These are phyloP conservation scores for Lablab purpureus DNA, from an alignment of 306 rosid species.

Conservation along the genomic window DNA sequence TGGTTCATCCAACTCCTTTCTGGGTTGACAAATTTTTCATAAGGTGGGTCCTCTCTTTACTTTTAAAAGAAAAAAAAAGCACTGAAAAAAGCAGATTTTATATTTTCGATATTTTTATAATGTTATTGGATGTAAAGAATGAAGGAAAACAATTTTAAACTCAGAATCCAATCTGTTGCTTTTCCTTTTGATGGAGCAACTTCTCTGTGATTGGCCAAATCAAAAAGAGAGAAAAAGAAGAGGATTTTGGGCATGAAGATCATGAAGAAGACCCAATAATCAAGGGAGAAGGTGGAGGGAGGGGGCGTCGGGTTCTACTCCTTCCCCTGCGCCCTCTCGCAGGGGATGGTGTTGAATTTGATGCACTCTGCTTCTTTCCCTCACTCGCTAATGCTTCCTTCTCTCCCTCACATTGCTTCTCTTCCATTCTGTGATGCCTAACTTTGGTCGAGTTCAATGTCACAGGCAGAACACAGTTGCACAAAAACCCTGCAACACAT, in stretches of 20 bases:
- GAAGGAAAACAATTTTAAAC: constrained; percentile 45
- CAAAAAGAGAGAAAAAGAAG: background rate
- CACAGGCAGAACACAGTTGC: constrained; percentile 93
- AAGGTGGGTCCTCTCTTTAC: background rate
- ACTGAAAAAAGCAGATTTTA: background rate
- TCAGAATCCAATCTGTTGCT: constrained; percentile 34
- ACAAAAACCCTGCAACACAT: constrained; percentile 72
- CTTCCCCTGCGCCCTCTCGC: constrained; percentile 72
- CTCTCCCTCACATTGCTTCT: constrained; percentile 71
- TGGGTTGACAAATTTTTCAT: too few relatives aligned
- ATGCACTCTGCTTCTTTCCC: constrained; percentile 43
- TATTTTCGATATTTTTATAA: too few relatives aligned
- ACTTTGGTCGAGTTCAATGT: constrained; percentile 77
- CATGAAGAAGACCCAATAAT: constrained; percentile 58
- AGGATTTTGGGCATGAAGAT: constrained; percentile 53
- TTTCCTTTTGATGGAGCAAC: constrained; percentile 44
- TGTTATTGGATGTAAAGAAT: constrained; percentile 46
- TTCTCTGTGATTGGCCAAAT: constrained; percentile 23
- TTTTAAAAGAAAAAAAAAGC: background rate
- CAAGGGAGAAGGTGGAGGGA: constrained; percentile 80
- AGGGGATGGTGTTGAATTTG: constrained; percentile 62
- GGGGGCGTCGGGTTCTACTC: constrained; percentile 80
- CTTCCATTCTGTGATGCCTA: constrained; percentile 72
- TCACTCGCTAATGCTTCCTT: constrained; percentile 60
- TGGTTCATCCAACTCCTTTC: too few relatives aligned